Percentiles rank a stretch among this genome's conserved stretches.
Conservation (phyloP, 805 yeast species). For the Candida sakaeoensis region DNA sequence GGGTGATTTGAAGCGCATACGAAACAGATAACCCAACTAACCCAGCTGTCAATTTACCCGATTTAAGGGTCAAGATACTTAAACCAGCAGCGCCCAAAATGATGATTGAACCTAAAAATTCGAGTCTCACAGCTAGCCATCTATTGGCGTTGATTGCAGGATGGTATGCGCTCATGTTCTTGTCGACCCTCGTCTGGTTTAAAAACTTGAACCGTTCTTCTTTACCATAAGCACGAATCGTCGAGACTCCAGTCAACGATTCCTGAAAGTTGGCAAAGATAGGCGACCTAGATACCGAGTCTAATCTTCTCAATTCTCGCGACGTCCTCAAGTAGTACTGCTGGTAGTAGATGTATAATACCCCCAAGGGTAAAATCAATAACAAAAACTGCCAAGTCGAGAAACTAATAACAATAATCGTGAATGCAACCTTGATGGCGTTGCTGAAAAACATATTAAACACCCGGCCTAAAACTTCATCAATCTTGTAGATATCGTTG, state of each 20-base stretch:
- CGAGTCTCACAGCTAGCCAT: slow-evolving; percentile 95
- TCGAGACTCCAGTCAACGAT: slow-evolving; percentile 68
- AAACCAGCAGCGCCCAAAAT: slow-evolving; percentile 84
- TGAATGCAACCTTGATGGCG: slow-evolving; percentile 61
- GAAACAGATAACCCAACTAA: slow-evolving; percentile 90
- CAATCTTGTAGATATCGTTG: slow-evolving; percentile 85
- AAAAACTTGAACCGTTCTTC: slow-evolving; percentile 57
- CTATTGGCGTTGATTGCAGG: slow-evolving; percentile 91
- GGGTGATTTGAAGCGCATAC: slow-evolving; percentile 90
- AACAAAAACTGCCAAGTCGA: slow-evolving; percentile 86
- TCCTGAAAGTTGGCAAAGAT: slow-evolving; percentile 84
- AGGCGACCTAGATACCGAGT: slow-evolving; percentile 76
- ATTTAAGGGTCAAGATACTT: slow-evolving; percentile 63
- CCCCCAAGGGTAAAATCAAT: slow-evolving; percentile 64
- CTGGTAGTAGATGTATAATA: slow-evolving; percentile 68
- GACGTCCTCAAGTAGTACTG: slow-evolving; percentile 73
- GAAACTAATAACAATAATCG: slow-evolving; percentile 72
- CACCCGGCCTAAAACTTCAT: slow-evolving; percentile 70
- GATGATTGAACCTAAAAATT: slow-evolving; percentile 84
- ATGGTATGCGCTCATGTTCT: slow-evolving; percentile 87
- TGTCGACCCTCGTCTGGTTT: slow-evolving; percentile 71
- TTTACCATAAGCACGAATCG: slow-evolving; percentile 73
- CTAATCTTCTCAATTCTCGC: slow-evolving; percentile 78
- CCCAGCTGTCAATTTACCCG: slow-evolving; percentile 80
- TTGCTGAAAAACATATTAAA: slow-evolving; percentile 66